Percentiles rank a stretch among this genome's conserved stretches.
These are phyloP conservation scores for Xylariaceae sp. DNA, from an alignment of 2,329 filamentous ascomycete species.

Conservation along the genomic window DNA sequence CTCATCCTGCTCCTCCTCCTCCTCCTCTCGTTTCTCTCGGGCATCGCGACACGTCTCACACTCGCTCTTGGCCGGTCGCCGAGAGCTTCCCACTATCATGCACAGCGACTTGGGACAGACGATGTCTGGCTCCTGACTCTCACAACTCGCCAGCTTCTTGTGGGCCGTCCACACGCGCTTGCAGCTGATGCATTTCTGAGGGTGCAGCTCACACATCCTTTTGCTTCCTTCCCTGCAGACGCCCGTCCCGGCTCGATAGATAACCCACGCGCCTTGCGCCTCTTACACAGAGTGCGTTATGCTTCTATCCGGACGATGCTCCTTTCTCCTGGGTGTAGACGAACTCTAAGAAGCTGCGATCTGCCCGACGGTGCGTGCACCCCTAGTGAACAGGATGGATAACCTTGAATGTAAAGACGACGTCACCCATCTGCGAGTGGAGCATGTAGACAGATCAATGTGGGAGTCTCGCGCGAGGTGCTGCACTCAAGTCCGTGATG, in stretches of 20 bases:
- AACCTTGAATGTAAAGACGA: too few species aligned
- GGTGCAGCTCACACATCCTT: slow-evolving; percentile 36
- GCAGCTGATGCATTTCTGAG: slow-evolving; percentile 31
- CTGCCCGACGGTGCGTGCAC: too few species aligned
- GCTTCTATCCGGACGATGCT: too few species aligned
- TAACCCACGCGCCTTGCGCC: too few species aligned
- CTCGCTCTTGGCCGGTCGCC: slow-evolving; percentile 30
- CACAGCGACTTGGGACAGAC: slow-evolving; percentile 33
- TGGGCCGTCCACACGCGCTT: slow-evolving; percentile 30
- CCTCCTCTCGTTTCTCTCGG: slow-evolving; percentile 28
- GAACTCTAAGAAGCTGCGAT: too few species aligned
- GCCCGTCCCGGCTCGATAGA: too few species aligned
- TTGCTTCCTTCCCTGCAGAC: not conserved
- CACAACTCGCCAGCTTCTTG: slow-evolving; percentile 36
- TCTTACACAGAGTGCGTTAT: not conserved
- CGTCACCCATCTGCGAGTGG: too few species aligned
- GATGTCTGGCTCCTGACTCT: slow-evolving; percentile 27
- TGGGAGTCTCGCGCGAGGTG: too few species aligned
- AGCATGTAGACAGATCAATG: too few species aligned
- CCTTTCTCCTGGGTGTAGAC: too few species aligned
- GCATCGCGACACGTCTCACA: slow-evolving; percentile 29
- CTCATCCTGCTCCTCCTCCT: slow-evolving; percentile 18
- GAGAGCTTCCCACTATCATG: slow-evolving; percentile 35
- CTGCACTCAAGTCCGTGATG: too few species aligned
- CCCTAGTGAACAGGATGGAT: too few species aligned